Conservation (phyloP, 1,284 basidiomycete genomes). For the Papiliotrema fonsecae region DNA sequence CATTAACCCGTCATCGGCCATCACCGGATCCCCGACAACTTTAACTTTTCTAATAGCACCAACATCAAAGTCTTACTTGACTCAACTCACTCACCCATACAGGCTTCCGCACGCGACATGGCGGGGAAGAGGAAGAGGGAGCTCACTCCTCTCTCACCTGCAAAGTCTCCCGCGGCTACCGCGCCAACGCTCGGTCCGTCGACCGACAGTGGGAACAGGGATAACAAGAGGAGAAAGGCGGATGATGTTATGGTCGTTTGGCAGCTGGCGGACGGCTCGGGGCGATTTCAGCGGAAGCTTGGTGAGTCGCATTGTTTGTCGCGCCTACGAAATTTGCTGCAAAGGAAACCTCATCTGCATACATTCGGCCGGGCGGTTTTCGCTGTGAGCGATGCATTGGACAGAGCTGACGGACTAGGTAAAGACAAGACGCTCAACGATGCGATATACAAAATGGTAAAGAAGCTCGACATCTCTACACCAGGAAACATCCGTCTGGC, state of each 20-base stretch:
- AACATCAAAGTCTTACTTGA: background rate
- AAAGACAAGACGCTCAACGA: conserved; percentile 8
- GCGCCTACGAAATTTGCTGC: no score
- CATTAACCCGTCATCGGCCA: no score
- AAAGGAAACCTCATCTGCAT: no score
- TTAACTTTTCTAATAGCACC: background rate
- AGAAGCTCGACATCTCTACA: conserved; percentile 8
- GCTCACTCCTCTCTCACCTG: background rate
- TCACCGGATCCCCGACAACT: background rate
- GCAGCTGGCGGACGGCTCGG: background rate
- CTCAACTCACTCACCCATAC: background rate
- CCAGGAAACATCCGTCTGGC: conserved; percentile 10
- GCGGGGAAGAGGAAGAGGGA: background rate
- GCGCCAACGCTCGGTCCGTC: no score
- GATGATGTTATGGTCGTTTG: background rate
- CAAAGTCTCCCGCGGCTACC: background rate
- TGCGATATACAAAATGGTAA: conserved; percentile 8
- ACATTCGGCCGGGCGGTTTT: no score
- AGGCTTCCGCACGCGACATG: background rate
- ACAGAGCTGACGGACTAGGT: conserved; percentile 4
- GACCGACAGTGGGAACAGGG: background rate
- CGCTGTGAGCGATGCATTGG: no score
- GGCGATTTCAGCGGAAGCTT: background rate
- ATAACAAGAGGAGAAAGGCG: background rate
- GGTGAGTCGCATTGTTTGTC: conserved; percentile 1